Percentiles rank a stretch among this genome's conserved stretches.
Evolutionary conservation across 305 asterid species (phyloP).

Genomic region (Solanum aculeatissimum): DNA sequence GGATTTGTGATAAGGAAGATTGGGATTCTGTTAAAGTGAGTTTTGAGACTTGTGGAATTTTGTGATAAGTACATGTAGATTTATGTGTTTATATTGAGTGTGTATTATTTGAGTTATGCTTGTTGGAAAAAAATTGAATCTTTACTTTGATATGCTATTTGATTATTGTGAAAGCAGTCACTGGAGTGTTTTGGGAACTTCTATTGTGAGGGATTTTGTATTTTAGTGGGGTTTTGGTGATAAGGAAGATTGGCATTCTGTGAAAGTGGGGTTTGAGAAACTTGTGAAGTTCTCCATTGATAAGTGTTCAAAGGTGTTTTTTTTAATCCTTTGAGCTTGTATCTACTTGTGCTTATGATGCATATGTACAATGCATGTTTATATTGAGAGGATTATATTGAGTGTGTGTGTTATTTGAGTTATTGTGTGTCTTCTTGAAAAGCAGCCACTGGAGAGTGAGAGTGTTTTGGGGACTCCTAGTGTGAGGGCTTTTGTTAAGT

Average conservation of each 20-base stretch:
- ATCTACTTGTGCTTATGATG: neutral
- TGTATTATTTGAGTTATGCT: neutral
- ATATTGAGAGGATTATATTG: too few relatives aligned
- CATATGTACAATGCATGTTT: neutral
- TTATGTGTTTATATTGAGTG: neutral
- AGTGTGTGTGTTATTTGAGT: neutral
- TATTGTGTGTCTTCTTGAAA: constrained; percentile 31
- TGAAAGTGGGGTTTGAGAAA: constrained; percentile 45
- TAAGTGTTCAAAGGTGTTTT: constrained; percentile 69
- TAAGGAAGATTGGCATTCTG: constrained; percentile 58
- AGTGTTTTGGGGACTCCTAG: constrained; percentile 49
- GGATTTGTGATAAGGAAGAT: constrained; percentile 48
- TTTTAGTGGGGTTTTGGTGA: constrained; percentile 53
- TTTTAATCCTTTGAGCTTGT: neutral
- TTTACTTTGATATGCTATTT: neutral
- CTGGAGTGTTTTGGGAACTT: constrained; percentile 38
- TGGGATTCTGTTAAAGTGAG: constrained; percentile 65
- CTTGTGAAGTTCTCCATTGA: constrained; percentile 58
- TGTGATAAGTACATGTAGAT: neutral
- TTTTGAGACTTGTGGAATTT: constrained; percentile 42
- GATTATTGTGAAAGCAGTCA: neutral
- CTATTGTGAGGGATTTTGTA: constrained; percentile 62
- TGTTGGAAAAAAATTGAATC: neutral
- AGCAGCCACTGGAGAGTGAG: constrained; percentile 11
- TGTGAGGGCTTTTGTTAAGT: constrained; percentile 67